Evolutionary conservation across 345 rosid species (phyloP).

Genomic region (Eutrema yunnanense): DNA sequence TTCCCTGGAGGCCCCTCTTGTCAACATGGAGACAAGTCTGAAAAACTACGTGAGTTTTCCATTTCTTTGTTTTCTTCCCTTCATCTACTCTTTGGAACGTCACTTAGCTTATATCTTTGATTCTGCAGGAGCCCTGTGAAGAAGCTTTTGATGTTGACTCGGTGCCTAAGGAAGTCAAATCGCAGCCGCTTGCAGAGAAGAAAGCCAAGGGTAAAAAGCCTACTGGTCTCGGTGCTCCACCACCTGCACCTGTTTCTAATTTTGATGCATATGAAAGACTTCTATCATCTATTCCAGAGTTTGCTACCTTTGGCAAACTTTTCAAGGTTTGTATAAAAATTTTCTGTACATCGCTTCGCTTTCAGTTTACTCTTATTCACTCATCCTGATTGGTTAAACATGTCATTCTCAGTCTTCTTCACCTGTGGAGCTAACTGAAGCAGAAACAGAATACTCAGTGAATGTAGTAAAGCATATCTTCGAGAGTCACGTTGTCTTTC

Average conservation of each 20-base stretch:
- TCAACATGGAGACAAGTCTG: conserved; percentile 84
- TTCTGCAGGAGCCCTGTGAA: conserved; percentile 72
- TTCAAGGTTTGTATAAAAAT: conserved; percentile 59
- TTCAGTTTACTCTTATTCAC: not conserved
- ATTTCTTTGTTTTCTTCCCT: conserved; percentile 6
- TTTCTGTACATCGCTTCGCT: not conserved
- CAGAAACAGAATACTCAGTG: conserved; percentile 94
- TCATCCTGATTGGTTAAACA: not conserved
- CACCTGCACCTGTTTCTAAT: conserved; percentile 54
- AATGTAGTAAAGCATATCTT: conserved; percentile 91
- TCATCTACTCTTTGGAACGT: not conserved
- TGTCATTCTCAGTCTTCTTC: conserved; percentile 56
- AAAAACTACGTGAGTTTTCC: conserved; percentile 66
- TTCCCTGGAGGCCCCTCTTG: conserved; percentile 71
- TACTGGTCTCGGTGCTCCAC: conserved; percentile 75
- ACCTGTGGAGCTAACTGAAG: conserved; percentile 94
- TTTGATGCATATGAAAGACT: conserved; percentile 76
- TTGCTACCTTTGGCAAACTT: conserved; percentile 74
- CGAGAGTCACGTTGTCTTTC: conserved; percentile 81
- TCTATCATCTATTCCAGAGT: conserved; percentile 77
- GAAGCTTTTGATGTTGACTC: conserved; percentile 73
- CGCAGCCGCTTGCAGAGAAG: conserved; percentile 86
- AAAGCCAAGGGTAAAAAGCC: conserved; percentile 88
- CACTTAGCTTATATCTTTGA: conserved; percentile 21
- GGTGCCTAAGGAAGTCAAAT: conserved; percentile 83